Conservation (phyloP, 2,329 filamentous ascomycete species). For the Atkinsonella hypoxylon region DNA sequence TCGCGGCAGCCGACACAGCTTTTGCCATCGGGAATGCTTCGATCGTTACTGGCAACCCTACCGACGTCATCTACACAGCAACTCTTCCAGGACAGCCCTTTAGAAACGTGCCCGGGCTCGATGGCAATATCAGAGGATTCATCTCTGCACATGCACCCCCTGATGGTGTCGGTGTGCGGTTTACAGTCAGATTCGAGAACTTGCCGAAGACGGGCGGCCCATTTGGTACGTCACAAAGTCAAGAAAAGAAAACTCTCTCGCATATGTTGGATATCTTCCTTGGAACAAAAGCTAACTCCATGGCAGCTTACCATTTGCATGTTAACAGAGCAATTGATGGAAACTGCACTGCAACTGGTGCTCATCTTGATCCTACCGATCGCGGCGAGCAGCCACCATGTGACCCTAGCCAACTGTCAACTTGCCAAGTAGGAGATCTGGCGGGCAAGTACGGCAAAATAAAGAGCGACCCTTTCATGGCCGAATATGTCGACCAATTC, state of each 20-base stretch:
- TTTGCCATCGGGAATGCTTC: conserved; percentile 31
- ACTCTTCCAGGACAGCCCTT: conserved; percentile 40
- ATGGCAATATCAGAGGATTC: conserved; percentile 32
- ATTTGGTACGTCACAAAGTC: conserved; percentile 38
- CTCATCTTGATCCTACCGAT: conserved; percentile 59
- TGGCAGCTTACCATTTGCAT: conserved; percentile 61
- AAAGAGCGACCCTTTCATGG: conserved; percentile 34
- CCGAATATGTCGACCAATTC: conserved; percentile 44
- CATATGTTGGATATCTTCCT: neutral
- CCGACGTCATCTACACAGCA: conserved; percentile 39
- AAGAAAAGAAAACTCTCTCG: neutral
- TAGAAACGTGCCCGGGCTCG: conserved; percentile 36
- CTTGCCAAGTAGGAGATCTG: conserved; percentile 67
- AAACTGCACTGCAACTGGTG: conserved; percentile 57
- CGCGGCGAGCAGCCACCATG: conserved; percentile 53
- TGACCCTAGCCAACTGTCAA: conserved; percentile 40
- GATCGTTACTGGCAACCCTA: conserved; percentile 42
- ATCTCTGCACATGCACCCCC: conserved; percentile 35
- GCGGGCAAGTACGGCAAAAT: conserved; percentile 62
- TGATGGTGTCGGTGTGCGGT: conserved; percentile 42
- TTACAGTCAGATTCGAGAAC: conserved; percentile 44
- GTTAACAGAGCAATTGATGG: conserved; percentile 47
- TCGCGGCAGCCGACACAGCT: neutral
- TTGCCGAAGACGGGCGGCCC: conserved; percentile 45
- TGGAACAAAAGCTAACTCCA: neutral